A percentile compares a stretch with the other conserved stretches of the same genome.
phyloP scores from a whole-genome alignment of 768 basidiomycete species.

The Naganishia vishniacii region DNA sequence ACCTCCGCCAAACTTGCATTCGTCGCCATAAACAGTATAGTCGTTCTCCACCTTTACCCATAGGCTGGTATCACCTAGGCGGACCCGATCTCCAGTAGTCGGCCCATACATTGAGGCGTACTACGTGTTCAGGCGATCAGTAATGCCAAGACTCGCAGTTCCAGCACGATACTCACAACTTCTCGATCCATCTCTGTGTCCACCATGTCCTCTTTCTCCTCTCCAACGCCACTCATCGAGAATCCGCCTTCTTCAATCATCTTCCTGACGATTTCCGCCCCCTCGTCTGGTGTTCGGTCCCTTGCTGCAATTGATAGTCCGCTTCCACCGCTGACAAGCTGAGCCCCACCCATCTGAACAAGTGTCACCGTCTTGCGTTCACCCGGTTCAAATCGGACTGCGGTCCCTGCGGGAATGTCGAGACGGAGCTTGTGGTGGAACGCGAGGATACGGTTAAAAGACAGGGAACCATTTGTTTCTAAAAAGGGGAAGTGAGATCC shows the following conservation, averaged over 20 bases:
- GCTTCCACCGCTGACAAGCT: constrained; percentile 74
- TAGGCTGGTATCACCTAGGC: constrained; percentile 79
- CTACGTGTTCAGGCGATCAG: constrained; percentile 2
- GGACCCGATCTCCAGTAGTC: constrained; percentile 79
- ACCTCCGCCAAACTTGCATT: constrained; percentile 97
- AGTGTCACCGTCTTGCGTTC: constrained; percentile 77
- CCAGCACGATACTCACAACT: constrained; percentile 47
- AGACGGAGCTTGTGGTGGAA: constrained; percentile 63
- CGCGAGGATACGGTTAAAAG: constrained; percentile 74
- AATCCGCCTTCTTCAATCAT: constrained; percentile 61
- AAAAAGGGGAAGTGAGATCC: constrained; percentile 94
- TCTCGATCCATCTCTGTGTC: constrained; percentile 52
- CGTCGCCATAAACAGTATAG: constrained; percentile 84
- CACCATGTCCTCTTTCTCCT: constrained; percentile 43
- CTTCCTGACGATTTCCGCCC: constrained; percentile 30
- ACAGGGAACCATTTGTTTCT: constrained; percentile 74
- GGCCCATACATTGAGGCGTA: constrained; percentile 96
- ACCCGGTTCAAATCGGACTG: constrained; percentile 93
- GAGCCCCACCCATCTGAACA: constrained; percentile 67
- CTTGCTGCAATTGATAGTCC: constrained; percentile 54
- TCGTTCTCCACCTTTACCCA: constrained; percentile 93
- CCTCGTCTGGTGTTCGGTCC: constrained; percentile 50
- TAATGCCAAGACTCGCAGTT: neutral
- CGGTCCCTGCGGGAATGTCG: constrained; percentile 90
- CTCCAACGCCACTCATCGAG: constrained; percentile 53